phyloP scores from a whole-genome alignment of 495 filamentous ascomycete species.

The Penicillium dipodomyicola region DNA sequence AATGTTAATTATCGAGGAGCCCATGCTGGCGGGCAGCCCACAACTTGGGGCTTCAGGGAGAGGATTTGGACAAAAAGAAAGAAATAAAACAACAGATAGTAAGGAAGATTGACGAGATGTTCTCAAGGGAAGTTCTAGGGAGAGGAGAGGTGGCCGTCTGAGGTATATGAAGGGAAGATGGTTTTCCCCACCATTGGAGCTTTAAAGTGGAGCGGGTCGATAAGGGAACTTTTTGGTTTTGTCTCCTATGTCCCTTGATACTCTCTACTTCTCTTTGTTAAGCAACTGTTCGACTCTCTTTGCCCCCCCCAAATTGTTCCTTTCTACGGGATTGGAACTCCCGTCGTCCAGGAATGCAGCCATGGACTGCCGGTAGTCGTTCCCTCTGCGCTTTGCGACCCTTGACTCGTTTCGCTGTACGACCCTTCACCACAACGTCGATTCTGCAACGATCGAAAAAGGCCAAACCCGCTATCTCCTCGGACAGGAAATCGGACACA shows the following conservation, averaged over 20 bases:
- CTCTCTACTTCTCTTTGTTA: background rate
- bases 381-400: conserved; percentile 37
- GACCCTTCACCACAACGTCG: conserved; percentile 37
- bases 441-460: conserved; percentile 29
- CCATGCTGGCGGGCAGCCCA: conserved; percentile 48
- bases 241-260: background rate
- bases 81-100: too few species aligned
- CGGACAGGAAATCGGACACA: background rate
- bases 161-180: conserved; percentile 32
- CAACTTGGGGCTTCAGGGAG: conserved; percentile 17
- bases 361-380: conserved; percentile 39
- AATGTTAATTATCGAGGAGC: conserved; percentile 50
- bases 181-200: conserved; percentile 35
- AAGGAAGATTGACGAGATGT: background rate
- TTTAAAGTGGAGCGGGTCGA: conserved; percentile 34
- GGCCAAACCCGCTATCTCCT: conserved; percentile 7
- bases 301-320: background rate
- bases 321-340: conserved; percentile 5
- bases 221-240: conserved; percentile 19
- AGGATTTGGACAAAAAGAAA: background rate
- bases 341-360: conserved; percentile 34
- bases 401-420: conserved; percentile 22
- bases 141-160: conserved; percentile 22
- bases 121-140: background rate
- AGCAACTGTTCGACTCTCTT: background rate